A percentile compares a stretch with the other conserved stretches of the same genome.
Conservation (phyloP, 441 rosid genomes). For the Erodium texanum region DNA sequence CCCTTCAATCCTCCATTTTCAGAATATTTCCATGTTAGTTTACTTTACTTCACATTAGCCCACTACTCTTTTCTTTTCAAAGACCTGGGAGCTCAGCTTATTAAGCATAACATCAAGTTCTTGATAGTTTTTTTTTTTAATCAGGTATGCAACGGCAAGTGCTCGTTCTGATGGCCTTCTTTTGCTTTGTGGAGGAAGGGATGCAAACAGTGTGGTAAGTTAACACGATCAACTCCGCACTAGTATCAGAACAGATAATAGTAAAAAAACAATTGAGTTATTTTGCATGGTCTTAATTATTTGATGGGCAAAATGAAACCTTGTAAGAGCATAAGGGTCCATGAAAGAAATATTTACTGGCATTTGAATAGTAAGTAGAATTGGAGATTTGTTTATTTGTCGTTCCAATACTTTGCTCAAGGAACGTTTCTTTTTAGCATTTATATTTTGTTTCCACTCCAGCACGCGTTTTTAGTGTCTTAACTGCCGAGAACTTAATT, state of each 20-base stretch:
- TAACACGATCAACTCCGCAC: neutral
- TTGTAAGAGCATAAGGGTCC: neutral
- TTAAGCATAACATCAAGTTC: slow-evolving; percentile 13
- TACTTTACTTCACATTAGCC: neutral
- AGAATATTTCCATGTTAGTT: slow-evolving; percentile 5
- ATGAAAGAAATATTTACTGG: neutral
- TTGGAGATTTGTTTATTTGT: neutral
- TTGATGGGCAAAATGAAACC: neutral
- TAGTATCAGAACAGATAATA: neutral
- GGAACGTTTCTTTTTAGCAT: neutral
- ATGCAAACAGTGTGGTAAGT: slow-evolving; percentile 91
- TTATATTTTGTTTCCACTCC: neutral
- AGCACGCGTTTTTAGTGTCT: neutral
- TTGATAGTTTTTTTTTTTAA: slow-evolving; percentile 6
- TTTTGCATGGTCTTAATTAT: neutral
- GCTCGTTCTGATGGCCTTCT: slow-evolving; percentile 99
- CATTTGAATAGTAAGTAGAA: neutral
- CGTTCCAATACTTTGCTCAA: neutral
- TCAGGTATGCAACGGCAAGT: slow-evolving; percentile 99
- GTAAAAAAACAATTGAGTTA: neutral
- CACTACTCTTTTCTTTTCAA: neutral
- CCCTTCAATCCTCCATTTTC: neutral
- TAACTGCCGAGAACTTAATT: neutral
- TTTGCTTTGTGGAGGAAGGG: slow-evolving; percentile 97
- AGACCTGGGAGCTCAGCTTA: neutral